A percentile compares a stretch with the other conserved stretches of the same genome.
phyloP scores from a whole-genome alignment of 768 basidiomycete species.

The Lyophyllum decastes region DNA sequence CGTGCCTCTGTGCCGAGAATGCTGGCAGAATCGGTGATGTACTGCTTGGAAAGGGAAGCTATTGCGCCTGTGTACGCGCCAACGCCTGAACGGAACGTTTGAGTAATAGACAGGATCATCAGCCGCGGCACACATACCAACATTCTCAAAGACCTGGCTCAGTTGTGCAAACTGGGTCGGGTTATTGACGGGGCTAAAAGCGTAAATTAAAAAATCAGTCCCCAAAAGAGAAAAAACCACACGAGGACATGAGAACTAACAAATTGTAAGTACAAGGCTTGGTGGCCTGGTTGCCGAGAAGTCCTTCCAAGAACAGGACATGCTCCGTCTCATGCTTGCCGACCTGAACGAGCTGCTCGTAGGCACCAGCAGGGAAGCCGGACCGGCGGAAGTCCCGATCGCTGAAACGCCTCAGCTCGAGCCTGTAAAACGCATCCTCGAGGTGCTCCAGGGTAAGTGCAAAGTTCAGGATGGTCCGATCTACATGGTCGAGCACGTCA shows the following conservation, averaged over 20 bases:
- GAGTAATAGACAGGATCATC: too few relatives aligned
- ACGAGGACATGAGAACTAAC: neutral
- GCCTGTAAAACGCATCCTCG: constrained; percentile 14
- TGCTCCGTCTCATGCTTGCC: constrained; percentile 2
- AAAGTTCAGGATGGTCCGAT: constrained; percentile 13
- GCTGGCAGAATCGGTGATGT: constrained; percentile 11
- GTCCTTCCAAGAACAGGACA: constrained; percentile 4
- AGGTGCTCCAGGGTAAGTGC: constrained; percentile 16
- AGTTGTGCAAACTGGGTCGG: constrained; percentile 3
- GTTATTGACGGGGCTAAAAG: constrained; percentile 9
- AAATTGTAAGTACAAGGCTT: constrained; percentile 13
- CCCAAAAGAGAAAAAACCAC: too few relatives aligned
- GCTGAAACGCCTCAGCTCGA: neutral
- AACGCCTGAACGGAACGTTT: neutral
- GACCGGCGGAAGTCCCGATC: neutral
- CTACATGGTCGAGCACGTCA: neutral
- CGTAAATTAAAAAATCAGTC: neutral
- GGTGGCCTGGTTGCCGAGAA: constrained; percentile 3
- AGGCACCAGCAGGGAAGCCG: constrained; percentile 11
- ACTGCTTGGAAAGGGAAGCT: constrained; percentile 5
- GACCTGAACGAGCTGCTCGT: constrained; percentile 11
- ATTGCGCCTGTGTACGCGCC: constrained; percentile 13
- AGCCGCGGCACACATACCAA: neutral
- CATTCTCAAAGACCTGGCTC: constrained; percentile 14
- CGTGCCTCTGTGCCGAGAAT: constrained; percentile 18